Evolutionary conservation across 805 yeast species (phyloP), one percentile per base, ranked within the genome.

Genomic region (Tetrapisispora iriomotensis): DNA sequence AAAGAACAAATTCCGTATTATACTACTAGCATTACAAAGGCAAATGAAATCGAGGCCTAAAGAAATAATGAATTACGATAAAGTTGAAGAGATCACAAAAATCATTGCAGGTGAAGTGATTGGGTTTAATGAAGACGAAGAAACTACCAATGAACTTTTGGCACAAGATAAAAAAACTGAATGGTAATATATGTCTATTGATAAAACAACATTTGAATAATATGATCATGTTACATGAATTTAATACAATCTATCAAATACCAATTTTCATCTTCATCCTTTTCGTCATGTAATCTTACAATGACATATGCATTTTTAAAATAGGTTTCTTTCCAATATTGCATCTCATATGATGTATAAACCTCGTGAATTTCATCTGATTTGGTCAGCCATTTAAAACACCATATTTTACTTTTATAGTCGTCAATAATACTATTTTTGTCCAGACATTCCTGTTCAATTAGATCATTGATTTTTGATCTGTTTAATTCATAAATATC

Each of bases 1-100:
- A 2, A 66, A 79, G 45, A 80, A 81, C 48, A 79, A 80, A 54
- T 64, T 78, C 24, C 64, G 84, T 41, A 66, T 75, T 3, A 52
- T 80, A 9, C 62, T 73, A 9, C 46, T 67, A 9, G 35, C 62
- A 6, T 41, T 65, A 3, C 59, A 56, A 17, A 47, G 51, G 36
- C 41, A 38, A n/a, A 17, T 30, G 12, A 34, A 37, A 27, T 15
- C 30, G 8, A 27, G 37, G 8, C 30, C 36, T 21, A 41, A 48
- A 29, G 40, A 42, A 10, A 43, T 56, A 2, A 43, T 69, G 9
- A 45, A 52, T 1, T 54, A 61, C n/a, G 65, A 66, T 37, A 61
- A 57, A 13, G 60, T 63, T 31, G 60, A 57, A 41, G 54, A 57
- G n/a, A 43, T 54, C 12, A 53, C 61, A 6, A 56, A 52, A 37